Evolutionary conservation across 208 protist species (phyloP).

Genomic region (Trichomonas tenax): DNA sequence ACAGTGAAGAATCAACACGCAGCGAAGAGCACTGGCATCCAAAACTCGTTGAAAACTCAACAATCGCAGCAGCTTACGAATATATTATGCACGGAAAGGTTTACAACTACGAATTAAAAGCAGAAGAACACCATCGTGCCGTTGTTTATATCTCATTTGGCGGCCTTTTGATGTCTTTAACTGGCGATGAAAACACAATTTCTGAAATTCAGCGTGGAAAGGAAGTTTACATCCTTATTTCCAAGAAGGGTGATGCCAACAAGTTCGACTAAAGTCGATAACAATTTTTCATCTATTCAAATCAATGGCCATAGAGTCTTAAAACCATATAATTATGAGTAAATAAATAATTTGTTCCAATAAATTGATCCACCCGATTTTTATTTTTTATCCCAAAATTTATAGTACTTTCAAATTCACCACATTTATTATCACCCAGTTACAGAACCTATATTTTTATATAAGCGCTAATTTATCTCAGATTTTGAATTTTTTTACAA

Average conservation of each 20-base stretch:
- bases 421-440: no score
- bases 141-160: not conserved
- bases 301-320: no score
- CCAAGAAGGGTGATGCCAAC: no score
- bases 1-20: not conserved
- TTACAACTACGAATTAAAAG: not conserved
- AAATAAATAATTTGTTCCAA: no score
- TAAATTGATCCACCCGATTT: no score
- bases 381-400: no score
- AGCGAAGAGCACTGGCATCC: not conserved
- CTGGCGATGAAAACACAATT: not conserved
- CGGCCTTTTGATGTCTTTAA: not conserved
- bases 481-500: no score
- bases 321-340: no score
- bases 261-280: not conserved
- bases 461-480: no score
- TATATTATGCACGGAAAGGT: slow-evolving; percentile 18
- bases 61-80: not conserved
- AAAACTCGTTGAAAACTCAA: not conserved
- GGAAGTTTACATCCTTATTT: not conserved
- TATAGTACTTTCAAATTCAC: no score
- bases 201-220: not conserved
- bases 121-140: not conserved
- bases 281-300: not conserved
- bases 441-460: no score